Evolutionary conservation across 2,329 filamentous ascomycete species (phyloP).

Genomic region (Akanthomyces uredinophilus): DNA sequence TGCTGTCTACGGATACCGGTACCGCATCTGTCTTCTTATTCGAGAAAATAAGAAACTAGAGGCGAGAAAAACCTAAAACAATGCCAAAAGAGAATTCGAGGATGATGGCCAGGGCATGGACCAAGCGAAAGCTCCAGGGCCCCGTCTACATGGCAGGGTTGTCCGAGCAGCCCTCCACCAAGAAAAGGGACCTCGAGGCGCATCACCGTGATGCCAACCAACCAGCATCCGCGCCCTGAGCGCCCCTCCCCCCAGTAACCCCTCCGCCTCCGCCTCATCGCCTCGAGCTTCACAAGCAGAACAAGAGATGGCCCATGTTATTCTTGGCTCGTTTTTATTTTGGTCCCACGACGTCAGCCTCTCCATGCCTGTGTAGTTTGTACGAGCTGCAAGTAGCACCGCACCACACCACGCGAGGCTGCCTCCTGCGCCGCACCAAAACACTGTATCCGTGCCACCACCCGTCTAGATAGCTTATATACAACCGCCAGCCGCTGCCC

Average conservation of each 20-base stretch:
- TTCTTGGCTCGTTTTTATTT: background rate
- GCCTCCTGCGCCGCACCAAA: background rate
- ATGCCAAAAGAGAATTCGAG: background rate
- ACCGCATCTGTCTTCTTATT: too few species aligned
- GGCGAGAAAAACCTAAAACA: background rate
- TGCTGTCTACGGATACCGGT: background rate
- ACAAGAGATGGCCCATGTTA: background rate
- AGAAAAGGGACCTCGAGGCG: background rate
- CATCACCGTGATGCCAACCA: background rate
- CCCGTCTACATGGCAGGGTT: background rate
- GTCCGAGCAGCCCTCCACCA: constrained; percentile 2
- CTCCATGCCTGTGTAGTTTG: background rate
- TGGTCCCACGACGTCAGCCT: constrained; percentile 2
- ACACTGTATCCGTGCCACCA: background rate
- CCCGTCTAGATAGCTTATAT: background rate
- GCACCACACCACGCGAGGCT: background rate
- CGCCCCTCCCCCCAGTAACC: background rate
- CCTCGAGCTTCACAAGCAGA: background rate
- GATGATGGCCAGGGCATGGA: background rate
- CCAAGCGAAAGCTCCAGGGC: background rate
- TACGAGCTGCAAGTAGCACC: background rate
- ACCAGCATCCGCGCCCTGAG: background rate
- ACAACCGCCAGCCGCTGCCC: background rate
- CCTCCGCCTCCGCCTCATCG: constrained; percentile 5
- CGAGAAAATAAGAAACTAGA: background rate